Evolutionary conservation across 257 asterid genomes (phyloP).

Genomic region (Petunia secreta): DNA sequence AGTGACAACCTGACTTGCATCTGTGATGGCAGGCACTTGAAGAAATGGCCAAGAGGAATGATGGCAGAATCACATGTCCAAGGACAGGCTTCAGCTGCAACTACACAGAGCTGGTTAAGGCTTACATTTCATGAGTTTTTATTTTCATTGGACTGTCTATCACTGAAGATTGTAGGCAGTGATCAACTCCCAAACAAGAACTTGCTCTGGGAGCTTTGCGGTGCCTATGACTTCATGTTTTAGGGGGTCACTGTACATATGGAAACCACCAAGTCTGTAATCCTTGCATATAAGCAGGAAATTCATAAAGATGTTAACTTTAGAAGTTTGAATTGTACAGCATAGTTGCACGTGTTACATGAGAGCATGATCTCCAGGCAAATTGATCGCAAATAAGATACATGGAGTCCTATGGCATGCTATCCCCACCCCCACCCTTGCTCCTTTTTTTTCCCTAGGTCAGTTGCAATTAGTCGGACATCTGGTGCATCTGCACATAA

Average conservation of each 20-base stretch:
- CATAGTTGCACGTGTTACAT: neutral
- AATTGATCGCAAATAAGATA: neutral
- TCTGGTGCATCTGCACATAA: no score
- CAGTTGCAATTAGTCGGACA: neutral
- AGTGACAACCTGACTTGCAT: neutral
- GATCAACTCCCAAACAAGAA: constrained; percentile 20
- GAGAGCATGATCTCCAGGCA: neutral
- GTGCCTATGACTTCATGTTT: neutral
- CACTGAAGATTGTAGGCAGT: neutral
- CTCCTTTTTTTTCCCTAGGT: no score
- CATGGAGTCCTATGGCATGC: neutral
- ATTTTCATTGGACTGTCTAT: constrained; percentile 7
- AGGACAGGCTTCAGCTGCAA: constrained; percentile 69
- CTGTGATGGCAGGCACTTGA: constrained; percentile 68
- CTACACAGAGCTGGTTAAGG: constrained; percentile 76
- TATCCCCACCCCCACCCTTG: no score
- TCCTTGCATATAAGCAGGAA: neutral
- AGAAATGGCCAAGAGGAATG: constrained; percentile 83
- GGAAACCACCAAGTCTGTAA: constrained; percentile 19
- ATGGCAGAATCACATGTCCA: constrained; percentile 87
- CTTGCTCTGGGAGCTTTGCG: neutral
- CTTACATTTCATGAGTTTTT: constrained; percentile 65
- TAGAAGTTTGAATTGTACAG: constrained; percentile 8
- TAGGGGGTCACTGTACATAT: constrained; percentile 15
- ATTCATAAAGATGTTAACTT: constrained; percentile 6